A percentile compares a stretch with the other conserved stretches of the same genome.
Evolutionary conservation across 106 monocot genomes (phyloP).

Genomic region (Chionographis japonica): DNA sequence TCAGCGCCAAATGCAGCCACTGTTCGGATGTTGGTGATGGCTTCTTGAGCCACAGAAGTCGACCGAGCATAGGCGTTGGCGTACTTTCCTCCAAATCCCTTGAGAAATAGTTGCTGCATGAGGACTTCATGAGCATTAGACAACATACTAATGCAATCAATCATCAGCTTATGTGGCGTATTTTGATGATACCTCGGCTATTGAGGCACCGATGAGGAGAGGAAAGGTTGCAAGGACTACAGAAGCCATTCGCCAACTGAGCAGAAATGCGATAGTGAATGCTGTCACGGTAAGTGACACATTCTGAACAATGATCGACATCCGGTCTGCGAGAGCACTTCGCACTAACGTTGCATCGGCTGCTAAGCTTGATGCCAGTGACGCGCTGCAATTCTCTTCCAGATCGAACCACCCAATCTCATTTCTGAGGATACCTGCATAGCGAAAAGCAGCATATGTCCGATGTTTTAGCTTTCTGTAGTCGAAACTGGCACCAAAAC

Average conservation of each 20-base stretch:
- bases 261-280: slow-evolving; percentile 31
- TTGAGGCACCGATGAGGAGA: slow-evolving; percentile 25
- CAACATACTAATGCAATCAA: background rate
- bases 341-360: slow-evolving; percentile 33
- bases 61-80: slow-evolving; percentile 25
- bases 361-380: slow-evolving; percentile 28
- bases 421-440: slow-evolving; percentile 32
- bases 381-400: slow-evolving; percentile 29
- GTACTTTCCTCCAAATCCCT: slow-evolving; percentile 39
- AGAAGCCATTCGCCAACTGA: slow-evolving; percentile 33
- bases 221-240: slow-evolving; percentile 37
- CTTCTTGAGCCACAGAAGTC: slow-evolving; percentile 30
- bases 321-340: slow-evolving; percentile 28
- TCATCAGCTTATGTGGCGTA: background rate
- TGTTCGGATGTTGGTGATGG: slow-evolving; percentile 31
- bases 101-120: slow-evolving; percentile 38
- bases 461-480: too few relatives aligned
- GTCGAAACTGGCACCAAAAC: too few relatives aligned
- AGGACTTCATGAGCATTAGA: slow-evolving; percentile 1
- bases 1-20: slow-evolving; percentile 31
- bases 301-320: slow-evolving; percentile 36
- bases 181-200: slow-evolving; percentile 32
- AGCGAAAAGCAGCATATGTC: background rate
- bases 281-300: slow-evolving; percentile 24
- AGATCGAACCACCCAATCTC: slow-evolving; percentile 38